Evolutionary conservation across 2,329 filamentous ascomycete species (phyloP), one percentile per base, ranked within the genome.

Genomic region (Fusarium verrucosum): DNA sequence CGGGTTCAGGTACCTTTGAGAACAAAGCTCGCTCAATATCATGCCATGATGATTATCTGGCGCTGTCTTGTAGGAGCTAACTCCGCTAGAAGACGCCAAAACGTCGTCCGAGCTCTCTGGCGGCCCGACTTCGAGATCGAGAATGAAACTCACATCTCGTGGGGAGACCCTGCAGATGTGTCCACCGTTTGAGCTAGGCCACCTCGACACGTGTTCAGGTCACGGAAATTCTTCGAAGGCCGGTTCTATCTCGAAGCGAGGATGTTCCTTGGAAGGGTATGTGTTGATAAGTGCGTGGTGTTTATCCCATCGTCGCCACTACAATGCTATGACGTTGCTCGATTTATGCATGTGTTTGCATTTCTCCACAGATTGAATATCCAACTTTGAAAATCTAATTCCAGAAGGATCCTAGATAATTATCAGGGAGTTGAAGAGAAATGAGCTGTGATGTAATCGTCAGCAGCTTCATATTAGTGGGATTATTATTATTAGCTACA

Each of bases 131-230:
- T 45, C 36, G 40, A 59, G 66, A 71, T 69, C 67, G 62, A 54
- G 61, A 57, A 56, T 62, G 55, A 60, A 67, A 59, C 52, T 43
- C 33, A 40, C 43, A 70, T 70, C 62, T 65, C 40, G 51, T 41
- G 62, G 53, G 60, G 62, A 54, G 50, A 40, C 50, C 52, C 62
- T 44, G 55, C 3, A 51, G 44, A 52, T 42, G 37, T 42, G 42
- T 33, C 36, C 23, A 41, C 47, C 20, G 19, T 51, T 30, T 50
- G 23, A 44, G 19, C 49, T 50, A 30, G 37, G 33, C 43, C 44
- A 33, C 44, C 53, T 26, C 36, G 50, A 71, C 69, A 71, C 65
- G 69, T 71, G 66, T 71, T 59, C 52, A 25, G 33, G 50, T 40
- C 17, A 45, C 26, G 56, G 50, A 26, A 37, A 36, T 51, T 61